Base-by-base conservation (phyloP, 2,329 filamentous ascomycete genomes). In the Chalara sp. region DNA sequence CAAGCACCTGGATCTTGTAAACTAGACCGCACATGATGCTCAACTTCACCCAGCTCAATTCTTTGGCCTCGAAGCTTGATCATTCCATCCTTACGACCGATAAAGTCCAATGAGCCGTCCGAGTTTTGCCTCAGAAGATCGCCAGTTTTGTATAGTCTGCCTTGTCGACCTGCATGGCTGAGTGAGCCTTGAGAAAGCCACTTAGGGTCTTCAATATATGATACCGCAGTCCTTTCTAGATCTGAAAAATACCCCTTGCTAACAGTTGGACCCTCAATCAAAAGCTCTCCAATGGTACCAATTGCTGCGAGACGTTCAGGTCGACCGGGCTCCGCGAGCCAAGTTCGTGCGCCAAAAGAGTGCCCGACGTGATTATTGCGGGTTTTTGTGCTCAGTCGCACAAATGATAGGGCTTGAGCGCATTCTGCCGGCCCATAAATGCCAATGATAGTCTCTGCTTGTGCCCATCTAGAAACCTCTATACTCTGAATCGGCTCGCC, bases 1-100 rank as follows among this genome's bases (percentile, higher is more conserved):
- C 37, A 41, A 6, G 28, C 5, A 41, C 37, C 28, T 41, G 37
- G 37, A 41, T 41, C 37, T 21, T 21, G 21, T 21, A 21, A 21
- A 3, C 21, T 21, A 21, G 21, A 21, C 21, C 21, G 21, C 28
- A 65, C 56, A 49, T 68, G 69, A 51, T 66, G 67, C 62, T 70
- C 76, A 50, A 73, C 74, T 62, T 73, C 75, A 6, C 68, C 73
- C 46, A 82, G 70, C 66, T 82, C 86, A 49, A 84, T 76, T 51
- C 83, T 70, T 56, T 79, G 83, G 30, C 86, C 86, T 8, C 76
- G 72, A 29, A 86, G 68, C 66, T 87, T 87, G 51, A 84, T 76
- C 63, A 83, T 82, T 21, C 76, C 76, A 59, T 86, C 83, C 56
- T 81, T 83, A 48, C 84, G 74, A 11, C 81, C 81, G 32, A 83